Evolutionary conservation across 306 rosid genomes (phyloP), one percentile per base, ranked within the genome.

Genomic region (Castanea mollissima): DNA sequence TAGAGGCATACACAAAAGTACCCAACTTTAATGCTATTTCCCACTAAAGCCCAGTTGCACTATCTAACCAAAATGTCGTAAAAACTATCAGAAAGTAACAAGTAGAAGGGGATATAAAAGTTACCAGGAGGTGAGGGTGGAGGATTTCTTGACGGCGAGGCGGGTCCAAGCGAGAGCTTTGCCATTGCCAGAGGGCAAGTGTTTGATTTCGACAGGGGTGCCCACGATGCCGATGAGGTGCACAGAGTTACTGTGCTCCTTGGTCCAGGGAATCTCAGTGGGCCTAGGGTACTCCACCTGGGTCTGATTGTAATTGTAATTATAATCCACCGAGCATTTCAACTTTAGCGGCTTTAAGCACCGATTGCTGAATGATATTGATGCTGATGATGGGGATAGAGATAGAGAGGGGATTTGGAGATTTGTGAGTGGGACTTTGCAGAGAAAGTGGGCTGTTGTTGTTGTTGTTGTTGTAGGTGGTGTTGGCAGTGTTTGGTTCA

Each of bases 131-230:
- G 90, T 79, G 38, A 91, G 94, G 1, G 93, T 77, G 62, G 96
- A 79, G 35, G 87, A 91, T 76, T 90, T 94, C 97, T 86, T 91
- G 77, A 91, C 90, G 58, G 97, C 88, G 72, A 94, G 88, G 79
- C 95, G 92, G 19, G 99, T 94, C 97, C 95, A 89, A 0, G 97
- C 93, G 54, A 84, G 79, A 68, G 82, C 91, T 79, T 91, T 95
- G 44, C 98, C 97, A 19, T 91, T 95, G 44, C 98, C 97, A 19
- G 98, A 87, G 20, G 98, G 85, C 4, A 90, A 77, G 78, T 91
- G 89, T 87, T 88, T 96, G 79, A 89, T 88, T 67, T 93, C 98
- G 38, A 93, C 85, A 18, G 91, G 89, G 49, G 78, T n/a, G 1
- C 90, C 91, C n/a, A 93, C 93, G 38, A 78, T 73, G 76, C 98